A percentile compares a stretch with the other conserved stretches of the same genome.
Evolutionary conservation across 345 rosid genomes (phyloP).

Genomic region (Citrus unshiu): DNA sequence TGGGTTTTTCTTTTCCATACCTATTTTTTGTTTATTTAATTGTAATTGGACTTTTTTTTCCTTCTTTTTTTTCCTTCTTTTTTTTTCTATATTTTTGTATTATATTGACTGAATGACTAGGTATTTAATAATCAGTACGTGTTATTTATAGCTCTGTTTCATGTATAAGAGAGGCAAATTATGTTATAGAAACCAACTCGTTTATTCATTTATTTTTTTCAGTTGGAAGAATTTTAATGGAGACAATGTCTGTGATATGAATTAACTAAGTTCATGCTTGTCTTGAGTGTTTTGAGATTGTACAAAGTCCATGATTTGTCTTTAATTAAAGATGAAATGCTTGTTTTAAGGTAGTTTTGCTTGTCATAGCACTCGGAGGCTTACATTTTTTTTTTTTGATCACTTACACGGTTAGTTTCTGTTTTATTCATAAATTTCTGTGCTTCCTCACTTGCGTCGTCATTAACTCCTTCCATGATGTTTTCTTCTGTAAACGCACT

Average conservation of each 20-base stretch:
- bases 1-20: slow-evolving; percentile 29
- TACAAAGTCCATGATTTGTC: background rate
- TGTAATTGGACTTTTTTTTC: background rate
- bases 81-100: background rate
- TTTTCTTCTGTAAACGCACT: background rate
- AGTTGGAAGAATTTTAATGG: background rate
- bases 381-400: background rate
- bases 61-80: too few species aligned
- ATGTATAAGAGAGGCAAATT: background rate
- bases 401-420: background rate
- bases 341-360: background rate
- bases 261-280: background rate
- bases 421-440: background rate
- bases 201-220: too few species aligned
- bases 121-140: background rate
- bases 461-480: background rate
- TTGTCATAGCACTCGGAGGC: background rate
- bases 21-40: background rate
- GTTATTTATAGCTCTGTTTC: background rate
- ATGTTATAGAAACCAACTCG: background rate
- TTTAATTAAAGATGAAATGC: background rate
- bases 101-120: slow-evolving; percentile 6
- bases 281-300: background rate
- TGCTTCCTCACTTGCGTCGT: background rate
- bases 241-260: background rate